Evolutionary conservation across 2,329 filamentous ascomycete species (phyloP), one percentile per base, ranked within the genome.

Genomic region (Zasmidium cellare): DNA sequence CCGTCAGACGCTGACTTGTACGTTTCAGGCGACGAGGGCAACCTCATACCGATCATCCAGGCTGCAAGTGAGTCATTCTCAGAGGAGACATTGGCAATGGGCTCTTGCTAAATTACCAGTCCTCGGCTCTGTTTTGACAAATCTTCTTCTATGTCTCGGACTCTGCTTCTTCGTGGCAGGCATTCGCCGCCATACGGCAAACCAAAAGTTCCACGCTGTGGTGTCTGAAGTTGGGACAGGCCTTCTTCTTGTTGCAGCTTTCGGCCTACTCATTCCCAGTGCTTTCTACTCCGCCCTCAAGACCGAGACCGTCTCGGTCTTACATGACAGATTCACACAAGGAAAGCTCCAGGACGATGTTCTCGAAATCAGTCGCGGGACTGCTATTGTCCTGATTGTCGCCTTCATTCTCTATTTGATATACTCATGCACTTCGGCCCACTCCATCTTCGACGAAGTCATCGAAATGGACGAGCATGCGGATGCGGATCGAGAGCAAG

Each of bases 101-200:
- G n/a, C n/a, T n/a, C n/a, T n/a, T n/a, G 16, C n/a, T 41, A 18
- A 41, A 6, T 3, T 41, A 9, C 35, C 35, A 41, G 35, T 96
- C 55, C 77, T 96, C 1, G 91, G 91, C 16, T 92, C 88, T 0
- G 88, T 96, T 38, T 74, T 96, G 35, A 90, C 91, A 12, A 96
- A 91, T 25, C 82, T 94, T 75, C 76, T 94, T 46, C 79, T 96
- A 2, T 94, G 90, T 66, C 75, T 94, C 16, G 66, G 67, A 0
- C 69, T 88, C 50, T 93, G 90, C 72, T 96, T 96, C 77, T 87
- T 93, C 64, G 82, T 87, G 19, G 89, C 89, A 41, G 91, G 91
- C 12, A 67, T 93, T 41, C 78, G 81, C 53, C 84, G 85, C 23
- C 80, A 88, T 12, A 84, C 89, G 65, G 38, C 61, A 50, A 61